Evolutionary conservation across 495 filamentous ascomycete species (phyloP).

Genomic region (Penicillium parvum): DNA sequence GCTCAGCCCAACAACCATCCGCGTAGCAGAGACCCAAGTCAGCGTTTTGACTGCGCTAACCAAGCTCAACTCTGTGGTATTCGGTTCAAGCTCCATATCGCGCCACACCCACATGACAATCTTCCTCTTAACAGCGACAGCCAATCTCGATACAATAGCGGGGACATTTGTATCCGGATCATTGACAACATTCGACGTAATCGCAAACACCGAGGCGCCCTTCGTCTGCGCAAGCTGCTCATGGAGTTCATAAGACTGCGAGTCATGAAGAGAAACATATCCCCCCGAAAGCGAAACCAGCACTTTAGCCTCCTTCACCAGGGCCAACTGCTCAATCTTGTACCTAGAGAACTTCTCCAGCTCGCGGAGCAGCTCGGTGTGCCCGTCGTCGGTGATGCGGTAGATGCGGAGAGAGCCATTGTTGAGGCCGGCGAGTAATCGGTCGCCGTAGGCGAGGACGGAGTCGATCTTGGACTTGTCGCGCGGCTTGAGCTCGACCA

Average conservation of each 20-base stretch:
- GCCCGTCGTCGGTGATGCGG: constrained; percentile 67
- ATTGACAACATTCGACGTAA: constrained; percentile 90
- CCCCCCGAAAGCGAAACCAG: constrained; percentile 87
- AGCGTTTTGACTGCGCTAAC: constrained; percentile 75
- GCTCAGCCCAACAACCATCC: constrained; percentile 80
- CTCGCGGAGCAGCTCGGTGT: constrained; percentile 83
- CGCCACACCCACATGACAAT: constrained; percentile 92
- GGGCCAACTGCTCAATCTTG: constrained; percentile 85
- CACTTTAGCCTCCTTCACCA: constrained; percentile 89
- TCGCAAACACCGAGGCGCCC: constrained; percentile 83
- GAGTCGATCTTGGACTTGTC: constrained; percentile 96
- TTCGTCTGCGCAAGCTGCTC: constrained; percentile 78
- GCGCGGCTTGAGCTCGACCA: constrained; percentile 90
- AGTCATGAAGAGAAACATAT: constrained; percentile 81
- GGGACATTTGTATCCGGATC: constrained; percentile 81
- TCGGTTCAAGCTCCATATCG: constrained; percentile 76
- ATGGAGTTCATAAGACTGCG: constrained; percentile 74
- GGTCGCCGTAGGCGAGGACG: constrained; percentile 86
- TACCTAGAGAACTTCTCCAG: constrained; percentile 88
- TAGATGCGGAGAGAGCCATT: constrained; percentile 88
- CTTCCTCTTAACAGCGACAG: constrained; percentile 87
- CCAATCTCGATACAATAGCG: constrained; percentile 83
- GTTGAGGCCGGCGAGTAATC: constrained; percentile 84
- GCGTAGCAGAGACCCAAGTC: constrained; percentile 83
- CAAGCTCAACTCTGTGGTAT: constrained; percentile 72